phyloP scores from a whole-genome alignment of 306 rosid genomes.

The Malus fusca region DNA sequence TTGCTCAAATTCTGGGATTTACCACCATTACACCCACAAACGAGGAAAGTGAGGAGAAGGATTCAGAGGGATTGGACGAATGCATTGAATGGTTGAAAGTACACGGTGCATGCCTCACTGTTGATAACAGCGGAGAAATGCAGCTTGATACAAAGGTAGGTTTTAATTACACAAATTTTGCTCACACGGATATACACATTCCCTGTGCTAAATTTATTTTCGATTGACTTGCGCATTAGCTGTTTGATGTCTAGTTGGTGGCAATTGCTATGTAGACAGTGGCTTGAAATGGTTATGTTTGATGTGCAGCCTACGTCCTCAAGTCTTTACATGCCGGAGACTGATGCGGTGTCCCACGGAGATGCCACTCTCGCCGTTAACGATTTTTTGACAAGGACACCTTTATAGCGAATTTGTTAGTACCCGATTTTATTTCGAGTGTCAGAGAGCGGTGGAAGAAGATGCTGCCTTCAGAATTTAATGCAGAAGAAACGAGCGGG shows the following conservation, averaged over 20 bases:
- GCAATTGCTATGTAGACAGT: not conserved
- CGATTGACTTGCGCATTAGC: not conserved
- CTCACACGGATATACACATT: not conserved
- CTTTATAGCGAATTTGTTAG: constrained; percentile 31
- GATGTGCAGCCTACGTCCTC: constrained; percentile 66
- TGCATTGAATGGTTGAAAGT: constrained; percentile 92
- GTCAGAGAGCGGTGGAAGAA: constrained; percentile 24
- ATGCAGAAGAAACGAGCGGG: constrained; percentile 7
- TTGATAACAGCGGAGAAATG: constrained; percentile 64
- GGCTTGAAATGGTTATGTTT: constrained; percentile 3
- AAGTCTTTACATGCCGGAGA: constrained; percentile 75
- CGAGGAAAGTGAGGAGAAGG: constrained; percentile 49
- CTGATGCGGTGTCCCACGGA: constrained; percentile 91
- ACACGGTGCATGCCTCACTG: constrained; percentile 64
- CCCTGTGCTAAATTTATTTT: not conserved
- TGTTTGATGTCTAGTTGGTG: not conserved
- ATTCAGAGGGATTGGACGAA: constrained; percentile 60
- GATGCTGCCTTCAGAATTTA: constrained; percentile 20
- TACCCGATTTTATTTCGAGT: constrained; percentile 16
- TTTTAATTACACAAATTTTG: constrained; percentile 5
- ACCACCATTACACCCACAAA: constrained; percentile 19
- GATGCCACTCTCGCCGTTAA: constrained; percentile 86
- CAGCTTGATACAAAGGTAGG: constrained; percentile 77
- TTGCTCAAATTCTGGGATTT: constrained; percentile 84
- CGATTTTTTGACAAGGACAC: constrained; percentile 73